phyloP scores from a whole-genome alignment of 768 basidiomycete species.

The Pisolithus microcarpus region DNA sequence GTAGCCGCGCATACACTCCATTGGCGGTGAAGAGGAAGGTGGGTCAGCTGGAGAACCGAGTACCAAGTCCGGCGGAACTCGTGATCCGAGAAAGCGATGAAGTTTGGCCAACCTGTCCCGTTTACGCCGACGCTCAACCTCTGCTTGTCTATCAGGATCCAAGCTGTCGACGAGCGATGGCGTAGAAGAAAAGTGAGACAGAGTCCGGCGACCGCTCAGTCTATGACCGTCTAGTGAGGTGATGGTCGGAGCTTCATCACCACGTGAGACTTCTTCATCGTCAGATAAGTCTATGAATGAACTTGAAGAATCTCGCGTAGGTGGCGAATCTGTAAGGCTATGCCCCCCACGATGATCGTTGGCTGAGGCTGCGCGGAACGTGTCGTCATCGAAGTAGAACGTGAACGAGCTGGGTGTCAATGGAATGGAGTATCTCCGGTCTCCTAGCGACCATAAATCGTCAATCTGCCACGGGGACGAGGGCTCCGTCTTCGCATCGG shows the following conservation, averaged over 20 bases:
- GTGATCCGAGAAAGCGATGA: constrained; percentile 80
- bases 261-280: constrained; percentile 34
- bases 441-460: constrained; percentile 21
- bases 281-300: constrained; percentile 66
- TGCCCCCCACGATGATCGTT: constrained; percentile 4
- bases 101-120: constrained; percentile 74
- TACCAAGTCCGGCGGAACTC: constrained; percentile 64
- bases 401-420: constrained; percentile 41
- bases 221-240: constrained; percentile 24
- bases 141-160: constrained; percentile 46
- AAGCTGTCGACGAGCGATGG: constrained; percentile 44
- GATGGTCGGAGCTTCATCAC: constrained; percentile 28
- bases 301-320: constrained; percentile 25
- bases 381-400: constrained; percentile 14
- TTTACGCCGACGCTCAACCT: constrained; percentile 60
- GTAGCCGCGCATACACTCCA: constrained; percentile 32
- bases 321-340: constrained; percentile 9
- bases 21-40: constrained; percentile 24
- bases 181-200: constrained; percentile 32
- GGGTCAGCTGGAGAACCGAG: constrained; percentile 36
- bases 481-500: constrained; percentile 17
- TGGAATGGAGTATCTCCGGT: constrained; percentile 51
- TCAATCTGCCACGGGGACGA: constrained; percentile 30
- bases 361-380: not conserved
- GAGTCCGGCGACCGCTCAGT: constrained; percentile 15